Base-by-base conservation (phyloP, 306 rosid genomes). In the Rosa multiflora region DNA sequence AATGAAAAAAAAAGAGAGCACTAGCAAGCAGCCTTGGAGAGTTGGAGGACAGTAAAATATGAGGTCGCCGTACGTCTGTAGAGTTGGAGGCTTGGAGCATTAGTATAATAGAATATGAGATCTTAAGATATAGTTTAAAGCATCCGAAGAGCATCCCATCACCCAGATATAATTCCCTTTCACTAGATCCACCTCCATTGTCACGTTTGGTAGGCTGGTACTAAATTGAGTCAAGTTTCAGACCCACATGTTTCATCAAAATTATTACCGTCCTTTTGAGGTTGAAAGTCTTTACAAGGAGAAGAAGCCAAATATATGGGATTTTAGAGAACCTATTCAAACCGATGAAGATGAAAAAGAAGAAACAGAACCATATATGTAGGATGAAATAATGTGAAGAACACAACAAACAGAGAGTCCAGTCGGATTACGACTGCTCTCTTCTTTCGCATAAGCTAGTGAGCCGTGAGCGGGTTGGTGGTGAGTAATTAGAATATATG, bases 291-390 rank as follows among this genome's bases (percentile, higher is more conserved):
- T 61, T 26, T 37, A 3, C 49, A 20, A 73, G 37, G 35, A 55
- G 77, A 53, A 39, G 51, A 20, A 61, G 48, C 67, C 67, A 39
- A 55, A 73, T 53, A n/a, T n/a, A n/a, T n/a, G 77, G 49, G 43
- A 63, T n/a, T n/a, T 21, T 58, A 3, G 26, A 58, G 32, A 58
- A 58, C 63, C 23, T n/a, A 9, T 58, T 58, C 63, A 58, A 55
- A 55, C 11, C 26, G 63, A 58, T 10, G 13, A 58, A 58, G 63
- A 58, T n/a, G 63, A 8, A 58, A 58, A 58, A 58, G 32, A n/a
- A 58, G 63, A 58, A 56, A 58, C 14, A n/a, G 32, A 58, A 58
- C 32, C 12, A 58, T 26, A 26, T 26, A 26, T n/a, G 63, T 58
- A 58, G 63, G 32, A 26, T n/a, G 63, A 56, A 56, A n/a, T 56